Evolutionary conservation across 1,284 basidiomycete genomes (phyloP), one percentile per base, ranked within the genome.

Genomic region (Cystobasidium sp.): DNA sequence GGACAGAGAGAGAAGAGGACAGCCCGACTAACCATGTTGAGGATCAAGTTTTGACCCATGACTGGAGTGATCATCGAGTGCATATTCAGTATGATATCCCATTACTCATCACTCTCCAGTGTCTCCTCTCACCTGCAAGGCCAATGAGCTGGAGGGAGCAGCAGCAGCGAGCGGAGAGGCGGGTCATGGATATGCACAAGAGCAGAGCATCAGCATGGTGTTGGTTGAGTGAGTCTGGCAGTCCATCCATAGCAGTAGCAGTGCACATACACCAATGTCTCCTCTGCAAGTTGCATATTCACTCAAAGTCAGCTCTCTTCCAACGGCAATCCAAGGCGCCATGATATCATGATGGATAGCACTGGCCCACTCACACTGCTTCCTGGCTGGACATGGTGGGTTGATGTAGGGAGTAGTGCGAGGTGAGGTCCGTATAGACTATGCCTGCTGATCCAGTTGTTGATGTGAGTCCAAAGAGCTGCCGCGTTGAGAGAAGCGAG

Each of bases 11-110:
- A 8, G 43, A 49, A 44, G 46, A 24, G 22, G 43, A 65, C 8
- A 22, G 10, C 49, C 43, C 24, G 3, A 68, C 53, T 68, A 31
- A 59, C 75, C 92, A 97, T 97, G 87, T 97, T 97, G 79, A 97
- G 86, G 83, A 97, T 95, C 81, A 96, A 84, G 85, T 97, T 97
- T 89, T 96, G 93, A 81, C 93, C 93, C 94, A 97, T 97, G 86
- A 97, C 94, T 87, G 94, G 96, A 86, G 68, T 31, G 1, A 5
- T 2, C 5, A 31, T 31, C 31, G 31, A 31, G 31, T 31, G 2
- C 31, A 31, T 31, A n/a, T 31, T 31, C 31, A 31, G 31, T 5
- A 31, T 31, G 31, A 31, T 31, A 2, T 1, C 5, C 31, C 31
- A 31, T 46, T 31, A n/a, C 18, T 16, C 31, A 39, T 39, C 39